Evolutionary conservation across 306 rosid genomes (phyloP), one percentile per base, ranked within the genome.

Genomic region (Castanospermum australe): DNA sequence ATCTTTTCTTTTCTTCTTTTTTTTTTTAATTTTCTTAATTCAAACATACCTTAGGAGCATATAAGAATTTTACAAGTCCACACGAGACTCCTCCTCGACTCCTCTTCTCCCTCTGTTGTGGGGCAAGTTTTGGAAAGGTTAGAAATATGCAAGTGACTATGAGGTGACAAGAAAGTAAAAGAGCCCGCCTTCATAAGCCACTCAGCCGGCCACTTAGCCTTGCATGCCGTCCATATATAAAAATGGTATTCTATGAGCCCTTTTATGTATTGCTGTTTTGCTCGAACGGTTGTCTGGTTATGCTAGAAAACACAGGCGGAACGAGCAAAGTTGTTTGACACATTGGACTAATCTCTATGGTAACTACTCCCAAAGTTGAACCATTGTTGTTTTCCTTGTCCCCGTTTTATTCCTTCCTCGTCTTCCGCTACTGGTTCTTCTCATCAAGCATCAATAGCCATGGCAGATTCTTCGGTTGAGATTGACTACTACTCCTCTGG

Each of bases 401-500:
- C 30, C 36, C 33, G 5, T 6, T 35, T 8, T 60, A 51, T 48
- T 20, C 30, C 17, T 57, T 18, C 4, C 22, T n/a, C 71, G 8
- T 13, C 35, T 25, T 68, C 48, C 56, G 44, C 0, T 5, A 41
- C 48, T 45, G 13, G 24, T 42, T 67, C 5, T 71, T 71, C 47
- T 60, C 55, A 10, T 20, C 51, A 54, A 73, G 18, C 60, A 50
- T 9, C 28, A 60, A 45, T n/a, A 79, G 78, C 82, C 70, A 84
- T 85, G 93, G 84, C 87, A 74, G 87, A 84, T 79, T 86, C 91
- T 71, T 89, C 91, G 52, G 81, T 86, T 13, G 89, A 90, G 54
- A 44, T 73, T 1, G 90, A 87, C 7, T 45, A 25, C 81, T 33
- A 36, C 79, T 65, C 81, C 59, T 10, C 87, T 45, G 50, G 68